Conservation (phyloP, 1,139 yeast species). For the Entelexis sorbosivorans region DNA sequence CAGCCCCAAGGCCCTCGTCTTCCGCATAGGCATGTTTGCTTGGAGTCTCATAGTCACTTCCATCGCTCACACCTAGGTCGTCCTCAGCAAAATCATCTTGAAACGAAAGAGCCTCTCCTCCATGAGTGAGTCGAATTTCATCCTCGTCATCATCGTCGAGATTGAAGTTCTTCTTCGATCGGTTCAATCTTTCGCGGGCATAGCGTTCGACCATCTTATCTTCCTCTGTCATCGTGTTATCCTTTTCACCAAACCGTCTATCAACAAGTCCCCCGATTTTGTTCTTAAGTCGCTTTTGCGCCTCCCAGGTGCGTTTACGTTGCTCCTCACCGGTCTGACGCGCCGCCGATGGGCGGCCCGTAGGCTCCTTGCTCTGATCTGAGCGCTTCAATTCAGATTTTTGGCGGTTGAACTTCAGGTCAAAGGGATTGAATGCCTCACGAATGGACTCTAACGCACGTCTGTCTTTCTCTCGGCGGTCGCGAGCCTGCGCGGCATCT, state of each 20-base stretch:
- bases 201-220: slow-evolving; percentile 93
- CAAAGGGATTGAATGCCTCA: slow-evolving; percentile 82
- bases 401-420: slow-evolving; percentile 55
- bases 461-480: slow-evolving; percentile 20
- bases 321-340: slow-evolving; percentile 68
- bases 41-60: slow-evolving; percentile 28
- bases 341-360: slow-evolving; percentile 59
- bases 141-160: slow-evolving; percentile 68
- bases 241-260: slow-evolving; percentile 85
- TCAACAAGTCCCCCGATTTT: slow-evolving; percentile 72
- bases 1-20: background rate
- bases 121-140: slow-evolving; percentile 55
- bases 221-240: slow-evolving; percentile 60
- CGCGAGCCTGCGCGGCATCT: slow-evolving; percentile 15
- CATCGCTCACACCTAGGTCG: slow-evolving; percentile 38
- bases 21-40: background rate
- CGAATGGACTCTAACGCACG: slow-evolving; percentile 46
- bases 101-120: slow-evolving; percentile 56
- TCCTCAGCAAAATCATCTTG: slow-evolving; percentile 42
- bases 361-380: slow-evolving; percentile 47
- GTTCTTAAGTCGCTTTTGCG: slow-evolving; percentile 49
- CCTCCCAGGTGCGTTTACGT: slow-evolving; percentile 57
- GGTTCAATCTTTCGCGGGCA: slow-evolving; percentile 48
- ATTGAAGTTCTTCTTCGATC: slow-evolving; percentile 43
- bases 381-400: slow-evolving; percentile 37